These are phyloP conservation scores for Podospora appendiculata DNA, from an alignment of 495 filamentous ascomycete genomes.

Conservation along the genomic window DNA sequence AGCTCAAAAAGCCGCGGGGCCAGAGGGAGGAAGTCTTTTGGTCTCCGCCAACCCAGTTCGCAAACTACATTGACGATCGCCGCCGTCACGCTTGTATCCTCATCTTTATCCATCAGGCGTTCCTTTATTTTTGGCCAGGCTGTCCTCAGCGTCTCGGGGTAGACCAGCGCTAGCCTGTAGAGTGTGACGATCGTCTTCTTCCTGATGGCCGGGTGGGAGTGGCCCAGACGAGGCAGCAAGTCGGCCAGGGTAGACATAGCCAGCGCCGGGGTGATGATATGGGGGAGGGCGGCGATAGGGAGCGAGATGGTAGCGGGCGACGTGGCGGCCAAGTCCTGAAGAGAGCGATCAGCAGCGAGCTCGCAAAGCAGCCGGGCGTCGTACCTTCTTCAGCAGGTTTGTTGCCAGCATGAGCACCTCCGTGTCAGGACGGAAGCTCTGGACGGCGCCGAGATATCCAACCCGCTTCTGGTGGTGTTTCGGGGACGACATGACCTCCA, in stretches of 20 bases:
- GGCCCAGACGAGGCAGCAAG: conserved; percentile 74
- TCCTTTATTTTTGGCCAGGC: conserved; percentile 98
- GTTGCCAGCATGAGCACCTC: conserved; percentile 97
- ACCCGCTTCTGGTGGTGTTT: conserved; percentile 94
- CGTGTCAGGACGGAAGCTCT: conserved; percentile 91
- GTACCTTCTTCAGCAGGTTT: conserved; percentile 91
- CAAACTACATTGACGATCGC: conserved; percentile 96
- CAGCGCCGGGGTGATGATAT: conserved; percentile 83
- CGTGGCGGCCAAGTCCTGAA: conserved; percentile 71
- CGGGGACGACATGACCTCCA: conserved; percentile 94
- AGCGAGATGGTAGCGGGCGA: conserved; percentile 69
- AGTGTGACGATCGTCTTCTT: conserved; percentile 95
- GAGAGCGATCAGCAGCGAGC: conserved; percentile 6
- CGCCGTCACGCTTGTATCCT: conserved; percentile 89
- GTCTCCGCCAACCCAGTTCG: conserved; percentile 89
- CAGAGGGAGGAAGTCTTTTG: conserved; percentile 85
- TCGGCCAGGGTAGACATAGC: conserved; percentile 83
- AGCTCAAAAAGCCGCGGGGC: conserved; percentile 89
- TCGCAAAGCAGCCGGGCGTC: not conserved
- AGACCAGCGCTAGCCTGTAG: conserved; percentile 86
- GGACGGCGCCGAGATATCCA: conserved; percentile 91
- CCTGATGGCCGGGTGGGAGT: conserved; percentile 72
- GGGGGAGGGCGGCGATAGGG: conserved; percentile 79
- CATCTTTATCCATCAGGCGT: conserved; percentile 77
- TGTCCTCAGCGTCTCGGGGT: conserved; percentile 83